Conservation (phyloP, 176 grass and related monocot species). For the Oryza longistaminata region DNA sequence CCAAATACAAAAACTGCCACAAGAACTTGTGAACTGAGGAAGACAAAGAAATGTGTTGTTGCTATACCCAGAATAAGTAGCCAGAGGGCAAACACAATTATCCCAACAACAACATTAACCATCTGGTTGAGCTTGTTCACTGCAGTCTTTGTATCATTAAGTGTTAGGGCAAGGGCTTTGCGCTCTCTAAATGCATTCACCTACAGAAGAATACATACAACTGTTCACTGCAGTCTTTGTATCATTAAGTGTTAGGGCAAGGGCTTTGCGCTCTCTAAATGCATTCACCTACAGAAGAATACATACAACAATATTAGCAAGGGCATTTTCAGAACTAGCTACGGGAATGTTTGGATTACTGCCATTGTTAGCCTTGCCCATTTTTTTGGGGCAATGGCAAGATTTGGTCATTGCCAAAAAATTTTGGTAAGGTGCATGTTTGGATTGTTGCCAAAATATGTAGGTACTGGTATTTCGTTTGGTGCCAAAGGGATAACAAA, state of each 20-base stretch:
- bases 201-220: conserved; percentile 39
- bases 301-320: conserved; percentile 20
- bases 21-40: conserved; percentile 67
- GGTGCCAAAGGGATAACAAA: too few species aligned
- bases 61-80: conserved; percentile 66
- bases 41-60: conserved; percentile 59
- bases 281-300: conserved; percentile 56
- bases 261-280: conserved; percentile 69
- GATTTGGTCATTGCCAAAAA: too few species aligned
- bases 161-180: conserved; percentile 61
- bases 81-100: conserved; percentile 57
- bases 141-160: conserved; percentile 75
- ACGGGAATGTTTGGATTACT: too few species aligned
- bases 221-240: conserved; percentile 71
- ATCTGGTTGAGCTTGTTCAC: conserved; percentile 70
- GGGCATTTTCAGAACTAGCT: not conserved
- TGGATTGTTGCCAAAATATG: too few species aligned
- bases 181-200: conserved; percentile 72
- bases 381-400: too few species aligned
- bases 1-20: conserved; percentile 78
- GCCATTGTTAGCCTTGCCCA: too few species aligned
- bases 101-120: conserved; percentile 42
- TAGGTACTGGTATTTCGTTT: too few species aligned
- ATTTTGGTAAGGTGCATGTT: too few species aligned
- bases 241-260: conserved; percentile 64